Evolutionary conservation across 2,329 filamentous ascomycete genomes (phyloP).

Genomic region (Podosphaera aphanis): DNA sequence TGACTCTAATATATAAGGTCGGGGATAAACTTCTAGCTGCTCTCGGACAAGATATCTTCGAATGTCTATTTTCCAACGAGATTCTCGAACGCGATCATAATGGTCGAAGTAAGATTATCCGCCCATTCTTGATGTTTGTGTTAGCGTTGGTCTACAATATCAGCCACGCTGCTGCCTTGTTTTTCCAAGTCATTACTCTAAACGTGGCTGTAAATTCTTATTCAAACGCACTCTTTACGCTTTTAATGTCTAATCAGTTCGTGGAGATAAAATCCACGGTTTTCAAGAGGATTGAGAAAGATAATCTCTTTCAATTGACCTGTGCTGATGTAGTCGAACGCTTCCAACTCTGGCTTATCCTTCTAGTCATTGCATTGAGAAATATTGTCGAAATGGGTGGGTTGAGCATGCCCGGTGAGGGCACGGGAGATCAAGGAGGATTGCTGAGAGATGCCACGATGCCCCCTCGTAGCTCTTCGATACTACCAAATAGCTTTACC

Average conservation of each 20-base stretch:
- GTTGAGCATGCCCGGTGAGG: constrained; percentile 31
- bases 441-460: constrained; percentile 27
- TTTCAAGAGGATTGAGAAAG: constrained; percentile 97
- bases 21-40: constrained; percentile 76
- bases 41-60: constrained; percentile 82
- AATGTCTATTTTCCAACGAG: constrained; percentile 85
- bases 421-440: constrained; percentile 17
- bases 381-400: constrained; percentile 93
- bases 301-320: constrained; percentile 87
- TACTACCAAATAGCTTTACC: constrained; percentile 76
- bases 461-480: constrained; percentile 44
- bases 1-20: constrained; percentile 49
- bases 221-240: constrained; percentile 77
- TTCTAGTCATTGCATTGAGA: constrained; percentile 82
- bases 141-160: constrained; percentile 75
- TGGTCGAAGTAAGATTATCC: constrained; percentile 71
- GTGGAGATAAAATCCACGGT: constrained; percentile 97
- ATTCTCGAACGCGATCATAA: constrained; percentile 70
- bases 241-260: constrained; percentile 91
- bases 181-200: constrained; percentile 92
- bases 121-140: constrained; percentile 78
- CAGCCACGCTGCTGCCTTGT: constrained; percentile 64
- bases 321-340: constrained; percentile 93
- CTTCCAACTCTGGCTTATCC: constrained; percentile 94
- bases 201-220: constrained; percentile 98